Conservation (phyloP, 352 stramenopile species). For the Globisporangium acanthophoron region DNA sequence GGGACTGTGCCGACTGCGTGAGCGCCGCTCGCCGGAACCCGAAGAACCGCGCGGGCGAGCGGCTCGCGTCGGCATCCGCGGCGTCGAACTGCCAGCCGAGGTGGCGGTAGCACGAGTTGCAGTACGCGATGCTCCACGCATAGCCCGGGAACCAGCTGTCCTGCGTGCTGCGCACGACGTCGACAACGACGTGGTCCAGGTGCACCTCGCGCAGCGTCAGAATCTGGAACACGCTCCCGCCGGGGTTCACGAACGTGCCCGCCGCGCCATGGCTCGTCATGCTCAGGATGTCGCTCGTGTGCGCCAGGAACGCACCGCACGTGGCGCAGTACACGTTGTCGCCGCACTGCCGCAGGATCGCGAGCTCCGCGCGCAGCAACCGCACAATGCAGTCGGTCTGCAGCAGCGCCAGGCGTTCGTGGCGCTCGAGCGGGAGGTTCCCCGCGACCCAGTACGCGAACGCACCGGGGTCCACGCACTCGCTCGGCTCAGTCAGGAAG, state of each 20-base stretch:
- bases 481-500: constrained; percentile 30
- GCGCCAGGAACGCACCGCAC: constrained; percentile 55
- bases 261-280: constrained; percentile 52
- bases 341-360: constrained; percentile 48
- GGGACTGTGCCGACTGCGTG: constrained; percentile 18
- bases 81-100: constrained; percentile 75
- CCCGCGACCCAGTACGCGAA: constrained; percentile 79
- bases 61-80: constrained; percentile 16
- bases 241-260: constrained; percentile 80
- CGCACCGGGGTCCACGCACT: constrained; percentile 45
- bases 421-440: constrained; percentile 61
- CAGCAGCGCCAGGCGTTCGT: constrained; percentile 51
- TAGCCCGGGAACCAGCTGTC: constrained; percentile 83
- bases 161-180: constrained; percentile 37
- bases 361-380: constrained; percentile 50
- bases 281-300: constrained; percentile 77
- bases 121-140: constrained; percentile 77
- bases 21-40: constrained; percentile 66
- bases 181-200: constrained; percentile 33
- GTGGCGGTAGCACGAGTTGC: constrained; percentile 55
- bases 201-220: constrained; percentile 63
- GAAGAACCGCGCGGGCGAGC: constrained; percentile 42
- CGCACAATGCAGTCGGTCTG: constrained; percentile 53
- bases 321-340: constrained; percentile 63
- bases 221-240: constrained; percentile 73